Evolutionary conservation across 306 rosid genomes (phyloP).

Genomic region (Quercus wislizeni): DNA sequence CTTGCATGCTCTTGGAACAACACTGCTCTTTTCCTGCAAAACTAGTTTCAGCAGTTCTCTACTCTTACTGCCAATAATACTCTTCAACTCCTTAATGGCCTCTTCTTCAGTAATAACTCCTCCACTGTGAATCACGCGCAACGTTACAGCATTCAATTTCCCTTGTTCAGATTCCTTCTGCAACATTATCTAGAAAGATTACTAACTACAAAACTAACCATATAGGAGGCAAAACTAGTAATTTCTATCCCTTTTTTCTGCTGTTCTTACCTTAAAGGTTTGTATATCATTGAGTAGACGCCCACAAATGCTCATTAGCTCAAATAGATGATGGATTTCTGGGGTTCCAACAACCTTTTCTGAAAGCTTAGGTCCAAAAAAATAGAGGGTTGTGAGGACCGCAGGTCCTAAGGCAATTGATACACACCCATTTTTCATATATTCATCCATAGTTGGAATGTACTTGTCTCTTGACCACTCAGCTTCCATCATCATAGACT

Average conservation of each 20-base stretch:
- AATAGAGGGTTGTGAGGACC: conserved; percentile 74
- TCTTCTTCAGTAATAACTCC: conserved; percentile 43
- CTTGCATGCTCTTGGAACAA: conserved; percentile 77
- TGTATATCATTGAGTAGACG: conserved; percentile 76
- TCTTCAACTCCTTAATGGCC: conserved; percentile 34
- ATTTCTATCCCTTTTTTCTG: too few species aligned
- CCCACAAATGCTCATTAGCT: conserved; percentile 60
- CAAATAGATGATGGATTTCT: conserved; percentile 45
- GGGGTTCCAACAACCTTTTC: conserved; percentile 31
- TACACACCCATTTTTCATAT: conserved; percentile 58
- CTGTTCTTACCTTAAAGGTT: conserved; percentile 43
- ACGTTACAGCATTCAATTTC: conserved; percentile 59
- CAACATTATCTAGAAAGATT: background rate
- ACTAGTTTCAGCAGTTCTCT: conserved; percentile 63
- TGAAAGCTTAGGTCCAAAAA: conserved; percentile 74
- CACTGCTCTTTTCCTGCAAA: conserved; percentile 29
- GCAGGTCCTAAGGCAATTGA: conserved; percentile 78
- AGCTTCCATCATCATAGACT: conserved; percentile 70
- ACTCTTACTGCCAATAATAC: conserved; percentile 32
- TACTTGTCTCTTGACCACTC: conserved; percentile 52
- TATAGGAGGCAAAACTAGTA: background rate
- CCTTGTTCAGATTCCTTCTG: conserved; percentile 83
- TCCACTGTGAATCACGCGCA: conserved; percentile 33
- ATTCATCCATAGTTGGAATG: conserved; percentile 63
- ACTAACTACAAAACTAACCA: background rate